Evolutionary conservation across 106 monocot species (phyloP).

Genomic region (Apostasia ramifera): DNA sequence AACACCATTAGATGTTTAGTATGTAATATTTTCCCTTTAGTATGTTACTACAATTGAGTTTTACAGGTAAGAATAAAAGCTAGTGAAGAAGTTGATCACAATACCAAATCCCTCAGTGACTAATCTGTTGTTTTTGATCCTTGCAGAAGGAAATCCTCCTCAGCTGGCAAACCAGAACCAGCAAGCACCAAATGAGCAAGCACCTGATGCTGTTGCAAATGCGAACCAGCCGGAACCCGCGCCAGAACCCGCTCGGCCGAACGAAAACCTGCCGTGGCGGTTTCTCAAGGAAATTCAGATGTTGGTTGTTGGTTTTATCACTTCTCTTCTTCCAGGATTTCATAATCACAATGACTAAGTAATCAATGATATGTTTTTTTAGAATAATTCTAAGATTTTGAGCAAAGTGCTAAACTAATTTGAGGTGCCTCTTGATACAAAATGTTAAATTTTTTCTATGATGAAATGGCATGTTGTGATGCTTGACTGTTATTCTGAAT

Average conservation of each 20-base stretch:
- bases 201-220: constrained; percentile 15
- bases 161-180: constrained; percentile 28
- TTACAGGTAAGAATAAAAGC: too few relatives aligned
- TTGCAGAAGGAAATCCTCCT: constrained; percentile 38
- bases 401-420: too few relatives aligned
- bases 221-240: constrained; percentile 23
- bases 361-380: too few relatives aligned
- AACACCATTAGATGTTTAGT: too few relatives aligned
- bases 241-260: constrained; percentile 21
- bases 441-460: too few relatives aligned
- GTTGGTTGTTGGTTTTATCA: constrained; percentile 55
- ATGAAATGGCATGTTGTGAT: too few relatives aligned
- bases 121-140: not conserved
- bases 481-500: too few relatives aligned
- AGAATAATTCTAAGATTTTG: too few relatives aligned
- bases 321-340: constrained; percentile 69
- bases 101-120: not conserved
- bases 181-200: constrained; percentile 11
- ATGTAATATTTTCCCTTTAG: too few relatives aligned
- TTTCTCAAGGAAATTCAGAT: constrained; percentile 58
- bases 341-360: constrained; percentile 50
- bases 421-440: too few relatives aligned
- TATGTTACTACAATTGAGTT: too few relatives aligned
- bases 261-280: constrained; percentile 31
- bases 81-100: too few relatives aligned